These are phyloP conservation scores for Globisporangium iwayamae DNA, from an alignment of 352 stramenopile species.

Conservation along the genomic window DNA sequence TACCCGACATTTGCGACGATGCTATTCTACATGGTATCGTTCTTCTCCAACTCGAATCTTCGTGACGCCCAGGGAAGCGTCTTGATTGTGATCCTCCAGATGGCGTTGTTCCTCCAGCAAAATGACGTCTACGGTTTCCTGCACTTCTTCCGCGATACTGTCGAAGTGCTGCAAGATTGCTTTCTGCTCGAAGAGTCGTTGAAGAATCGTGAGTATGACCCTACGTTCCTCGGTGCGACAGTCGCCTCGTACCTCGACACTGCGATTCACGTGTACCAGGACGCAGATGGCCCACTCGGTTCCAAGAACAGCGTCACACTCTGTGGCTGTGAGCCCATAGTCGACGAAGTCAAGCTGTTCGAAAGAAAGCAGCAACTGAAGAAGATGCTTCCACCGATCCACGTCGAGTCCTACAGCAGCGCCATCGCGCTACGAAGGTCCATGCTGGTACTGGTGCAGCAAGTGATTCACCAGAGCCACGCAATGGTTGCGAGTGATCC, in stretches of 20 bases:
- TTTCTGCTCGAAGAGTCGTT: constrained; percentile 52
- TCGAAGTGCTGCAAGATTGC: constrained; percentile 50
- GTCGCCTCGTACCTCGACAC: constrained; percentile 56
- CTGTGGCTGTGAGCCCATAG: constrained; percentile 46
- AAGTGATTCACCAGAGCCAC: constrained; percentile 29
- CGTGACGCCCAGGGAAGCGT: constrained; percentile 39
- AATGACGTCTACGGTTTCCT: constrained; percentile 55
- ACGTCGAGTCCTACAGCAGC: constrained; percentile 34
- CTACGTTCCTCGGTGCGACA: constrained; percentile 19
- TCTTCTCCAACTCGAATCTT: constrained; percentile 47
- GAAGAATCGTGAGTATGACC: constrained; percentile 25
- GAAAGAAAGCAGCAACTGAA: constrained; percentile 46
- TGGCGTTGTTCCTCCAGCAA: constrained; percentile 50
- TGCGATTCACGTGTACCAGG: constrained; percentile 61
- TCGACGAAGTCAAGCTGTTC: constrained; percentile 21
- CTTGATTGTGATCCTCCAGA: constrained; percentile 40
- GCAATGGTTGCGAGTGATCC: constrained; percentile 29
- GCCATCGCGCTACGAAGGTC: constrained; percentile 35
- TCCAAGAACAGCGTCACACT: constrained; percentile 27
- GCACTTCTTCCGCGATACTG: constrained; percentile 63
- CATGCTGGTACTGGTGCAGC: constrained; percentile 28
- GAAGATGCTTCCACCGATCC: constrained; percentile 41
- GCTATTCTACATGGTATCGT: constrained; percentile 73
- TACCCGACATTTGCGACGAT: constrained; percentile 57
- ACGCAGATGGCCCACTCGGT: constrained; percentile 46